phyloP scores from a whole-genome alignment of 306 rosid genomes.

The Purshia tridentata region DNA sequence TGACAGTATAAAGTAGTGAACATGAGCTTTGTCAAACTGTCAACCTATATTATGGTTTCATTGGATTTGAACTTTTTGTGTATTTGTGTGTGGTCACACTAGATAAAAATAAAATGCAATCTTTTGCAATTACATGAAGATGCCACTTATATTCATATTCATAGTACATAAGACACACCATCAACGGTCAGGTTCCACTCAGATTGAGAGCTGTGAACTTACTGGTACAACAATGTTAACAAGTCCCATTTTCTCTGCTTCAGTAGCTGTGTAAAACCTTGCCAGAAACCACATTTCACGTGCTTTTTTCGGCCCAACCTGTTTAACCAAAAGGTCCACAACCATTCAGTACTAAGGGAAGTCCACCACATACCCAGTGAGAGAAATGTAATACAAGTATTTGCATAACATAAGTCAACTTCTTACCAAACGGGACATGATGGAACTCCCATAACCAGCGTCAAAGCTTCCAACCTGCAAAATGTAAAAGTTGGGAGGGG shows the following conservation, averaged over 20 bases:
- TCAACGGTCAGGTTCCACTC: not conserved
- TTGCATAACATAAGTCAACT: not conserved
- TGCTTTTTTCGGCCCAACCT: slow-evolving; percentile 91
- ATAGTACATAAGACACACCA: not conserved
- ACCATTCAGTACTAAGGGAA: not conserved
- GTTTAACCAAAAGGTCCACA: slow-evolving; percentile 22
- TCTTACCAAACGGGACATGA: slow-evolving; percentile 89
- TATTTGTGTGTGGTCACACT: too few relatives aligned
- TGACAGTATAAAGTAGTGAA: slow-evolving; percentile 6
- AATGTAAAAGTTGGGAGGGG: not conserved
- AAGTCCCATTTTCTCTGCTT: slow-evolving; percentile 97
- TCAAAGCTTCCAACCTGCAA: slow-evolving; percentile 94
- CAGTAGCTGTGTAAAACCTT: slow-evolving; percentile 76
- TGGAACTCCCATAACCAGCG: slow-evolving; percentile 97
- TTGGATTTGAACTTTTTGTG: too few relatives aligned
- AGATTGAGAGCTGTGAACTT: slow-evolving; percentile 27
- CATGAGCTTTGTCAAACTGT: too few relatives aligned
- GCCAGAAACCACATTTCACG: slow-evolving; percentile 89
- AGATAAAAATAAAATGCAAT: too few relatives aligned
- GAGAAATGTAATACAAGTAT: not conserved
- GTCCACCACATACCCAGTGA: not conserved
- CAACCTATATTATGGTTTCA: too few relatives aligned
- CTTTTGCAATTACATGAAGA: not conserved
- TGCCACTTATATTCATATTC: not conserved
- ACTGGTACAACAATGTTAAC: slow-evolving; percentile 81